Percentiles rank a stretch among this genome's conserved stretches.
phyloP scores from a whole-genome alignment of 208 protist species.

The Blechomonas ayalai region DNA sequence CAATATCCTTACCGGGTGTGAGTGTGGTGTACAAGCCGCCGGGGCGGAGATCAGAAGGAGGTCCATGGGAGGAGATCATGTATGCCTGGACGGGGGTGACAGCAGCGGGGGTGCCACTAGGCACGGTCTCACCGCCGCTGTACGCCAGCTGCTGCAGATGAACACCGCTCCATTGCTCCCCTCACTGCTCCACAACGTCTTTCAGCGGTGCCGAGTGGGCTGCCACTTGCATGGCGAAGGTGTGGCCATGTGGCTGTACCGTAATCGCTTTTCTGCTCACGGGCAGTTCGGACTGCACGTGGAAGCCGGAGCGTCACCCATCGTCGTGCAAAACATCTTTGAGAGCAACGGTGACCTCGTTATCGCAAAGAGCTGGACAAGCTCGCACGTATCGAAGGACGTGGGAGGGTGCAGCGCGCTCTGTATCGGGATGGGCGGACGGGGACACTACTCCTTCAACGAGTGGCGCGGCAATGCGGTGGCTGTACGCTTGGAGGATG shows the following conservation, averaged over 20 bases:
- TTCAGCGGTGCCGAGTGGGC: constrained; percentile 16
- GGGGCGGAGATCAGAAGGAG: too few relatives aligned
- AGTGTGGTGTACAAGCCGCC: too few relatives aligned
- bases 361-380: neutral
- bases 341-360: constrained; percentile 1
- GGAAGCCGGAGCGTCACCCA: constrained; percentile 6
- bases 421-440: constrained; percentile 10
- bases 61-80: too few relatives aligned
- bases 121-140: too few relatives aligned
- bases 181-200: constrained; percentile 9
- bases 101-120: neutral
- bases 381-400: neutral
- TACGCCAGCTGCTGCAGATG: constrained; percentile 2
- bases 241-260: constrained; percentile 8
- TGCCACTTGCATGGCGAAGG: constrained; percentile 7
- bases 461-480: constrained; percentile 15
- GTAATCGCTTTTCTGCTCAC: constrained; percentile 18
- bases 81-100: neutral
- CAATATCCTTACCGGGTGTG: too few relatives aligned
- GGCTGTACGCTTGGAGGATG: constrained; percentile 13
- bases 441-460: constrained; percentile 22
- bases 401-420: constrained; percentile 5
- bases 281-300: constrained; percentile 13
- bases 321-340: constrained; percentile 25
- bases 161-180: constrained; percentile 4